Conservation (phyloP, 352 stramenopile genomes). For the Globisporangium orthogonon region DNA sequence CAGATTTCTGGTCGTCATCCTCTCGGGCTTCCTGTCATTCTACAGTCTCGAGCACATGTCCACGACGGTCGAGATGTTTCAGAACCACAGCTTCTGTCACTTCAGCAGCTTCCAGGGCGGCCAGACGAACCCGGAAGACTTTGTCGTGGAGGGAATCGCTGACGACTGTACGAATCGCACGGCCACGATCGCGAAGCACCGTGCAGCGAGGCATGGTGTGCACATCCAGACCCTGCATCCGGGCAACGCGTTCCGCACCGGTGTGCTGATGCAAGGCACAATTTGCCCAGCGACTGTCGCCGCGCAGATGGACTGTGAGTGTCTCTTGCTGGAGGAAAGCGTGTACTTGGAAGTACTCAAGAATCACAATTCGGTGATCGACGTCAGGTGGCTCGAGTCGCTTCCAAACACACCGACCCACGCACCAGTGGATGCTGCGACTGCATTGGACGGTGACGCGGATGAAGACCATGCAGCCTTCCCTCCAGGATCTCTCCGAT, state of each 20-base stretch:
- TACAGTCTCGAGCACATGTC: constrained; percentile 61
- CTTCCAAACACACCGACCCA: background rate
- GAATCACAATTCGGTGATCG: constrained; percentile 25
- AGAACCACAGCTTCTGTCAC: constrained; percentile 47
- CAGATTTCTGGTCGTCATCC: constrained; percentile 30
- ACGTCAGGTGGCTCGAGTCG: constrained; percentile 15
- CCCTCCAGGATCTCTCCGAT: constrained; percentile 4
- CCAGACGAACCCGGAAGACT: constrained; percentile 26
- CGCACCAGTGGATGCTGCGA: background rate
- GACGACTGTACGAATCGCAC: constrained; percentile 1
- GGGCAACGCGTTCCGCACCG: constrained; percentile 47
- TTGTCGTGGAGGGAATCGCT: constrained; percentile 3
- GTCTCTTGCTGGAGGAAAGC: constrained; percentile 40
- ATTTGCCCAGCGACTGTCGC: constrained; percentile 43
- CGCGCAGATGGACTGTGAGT: constrained; percentile 48
- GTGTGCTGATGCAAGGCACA: constrained; percentile 31
- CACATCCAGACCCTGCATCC: constrained; percentile 51
- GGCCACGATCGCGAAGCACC: constrained; percentile 17
- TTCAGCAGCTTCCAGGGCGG: constrained; percentile 27
- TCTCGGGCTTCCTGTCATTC: constrained; percentile 46
- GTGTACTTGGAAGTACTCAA: constrained; percentile 31
- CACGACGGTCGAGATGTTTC: constrained; percentile 53
- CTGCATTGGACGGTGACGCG: background rate
- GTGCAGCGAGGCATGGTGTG: constrained; percentile 37
- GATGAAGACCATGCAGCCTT: background rate